Conservation (phyloP, 495 filamentous ascomycete species). For the Chaetomidium leptoderma region DNA sequence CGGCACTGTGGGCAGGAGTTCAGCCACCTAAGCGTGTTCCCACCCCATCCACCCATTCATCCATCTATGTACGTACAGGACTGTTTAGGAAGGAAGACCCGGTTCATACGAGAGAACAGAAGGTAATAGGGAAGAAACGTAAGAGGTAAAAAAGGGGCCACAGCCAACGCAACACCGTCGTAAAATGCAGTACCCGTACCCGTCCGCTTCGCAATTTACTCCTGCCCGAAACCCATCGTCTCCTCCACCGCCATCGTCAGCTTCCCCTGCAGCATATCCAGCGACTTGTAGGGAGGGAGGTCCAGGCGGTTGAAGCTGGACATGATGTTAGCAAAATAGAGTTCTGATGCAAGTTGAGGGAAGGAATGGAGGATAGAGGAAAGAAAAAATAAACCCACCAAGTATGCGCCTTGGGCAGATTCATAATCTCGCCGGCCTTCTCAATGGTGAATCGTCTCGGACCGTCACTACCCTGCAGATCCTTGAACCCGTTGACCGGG, state of each 20-base stretch:
- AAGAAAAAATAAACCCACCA: conserved; percentile 60
- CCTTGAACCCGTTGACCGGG: conserved; percentile 99
- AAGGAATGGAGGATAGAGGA: background rate
- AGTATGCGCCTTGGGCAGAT: conserved; percentile 94
- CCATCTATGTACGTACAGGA: conserved; percentile 6
- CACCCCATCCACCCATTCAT: background rate
- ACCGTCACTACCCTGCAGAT: conserved; percentile 95
- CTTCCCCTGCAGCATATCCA: conserved; percentile 80
- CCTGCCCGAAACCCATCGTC: conserved; percentile 97
- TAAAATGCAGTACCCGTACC: conserved; percentile 1
- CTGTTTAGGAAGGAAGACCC: background rate
- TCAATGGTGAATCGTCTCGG: conserved; percentile 96
- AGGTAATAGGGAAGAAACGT: background rate
- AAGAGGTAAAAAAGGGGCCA: background rate
- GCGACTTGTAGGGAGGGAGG: conserved; percentile 85
- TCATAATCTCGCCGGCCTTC: conserved; percentile 83
- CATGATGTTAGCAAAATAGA: conserved; percentile 33
- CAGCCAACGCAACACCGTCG: conserved; percentile 1
- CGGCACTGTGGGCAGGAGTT: no score
- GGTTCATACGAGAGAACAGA: background rate
- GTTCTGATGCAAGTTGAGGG: background rate
- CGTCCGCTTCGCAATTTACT: conserved; percentile 46
- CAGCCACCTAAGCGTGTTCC: background rate
- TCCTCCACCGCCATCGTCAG: conserved; percentile 96
- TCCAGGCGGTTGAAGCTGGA: conserved; percentile 94